Evolutionary conservation across 129 eudicot species (phyloP), one percentile per base, ranked within the genome.

Genomic region (Flaveria bidentis): DNA sequence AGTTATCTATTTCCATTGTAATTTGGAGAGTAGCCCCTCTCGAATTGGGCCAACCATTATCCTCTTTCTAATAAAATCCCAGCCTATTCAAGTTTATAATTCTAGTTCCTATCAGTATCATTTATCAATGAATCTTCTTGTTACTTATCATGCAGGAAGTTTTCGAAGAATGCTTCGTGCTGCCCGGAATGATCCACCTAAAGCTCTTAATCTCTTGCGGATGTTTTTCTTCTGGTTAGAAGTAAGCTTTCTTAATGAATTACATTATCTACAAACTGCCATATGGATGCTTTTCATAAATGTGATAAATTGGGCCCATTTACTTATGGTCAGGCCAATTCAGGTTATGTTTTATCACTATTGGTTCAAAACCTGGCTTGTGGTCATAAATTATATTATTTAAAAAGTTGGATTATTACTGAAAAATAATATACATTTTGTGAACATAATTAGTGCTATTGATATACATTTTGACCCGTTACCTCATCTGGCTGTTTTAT

Each of bases 151-250:
- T 56, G 75, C 86, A 86, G 94, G 79, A 84, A 79, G 69, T 74
- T 67, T 89, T 51, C 16, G 44, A 45, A 2, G 3, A 33, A 69
- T 67, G 46, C 73, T 89, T 63, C n/a, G 53, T 26, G 76, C 76
- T 64, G 89, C 53, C 51, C 15, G 17, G 36, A 64, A 53, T n/a
- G 79, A 76, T 15, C 23, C 20, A 3, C 47, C 57, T 53, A 78
- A 70, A 53, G 73, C 74, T 62, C 83, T 89, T 72, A 86, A 78
- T 71, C 76, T 84, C 67, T 30, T 86, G 62, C 84, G 91, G 18
- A 85, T 87, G 51, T 80, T 84, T 69, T 58, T 82, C 82, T 84
- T 77, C 71, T 89, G 87, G 84, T 81, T 89, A 78, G 57, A 65
- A 80, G 95, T 86, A 64, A 44, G 74, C 15, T 61, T 36, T 41